Evolutionary conservation across 2,329 filamentous ascomycete genomes (phyloP).

Genomic region (Malbranchea cinnamomea): DNA sequence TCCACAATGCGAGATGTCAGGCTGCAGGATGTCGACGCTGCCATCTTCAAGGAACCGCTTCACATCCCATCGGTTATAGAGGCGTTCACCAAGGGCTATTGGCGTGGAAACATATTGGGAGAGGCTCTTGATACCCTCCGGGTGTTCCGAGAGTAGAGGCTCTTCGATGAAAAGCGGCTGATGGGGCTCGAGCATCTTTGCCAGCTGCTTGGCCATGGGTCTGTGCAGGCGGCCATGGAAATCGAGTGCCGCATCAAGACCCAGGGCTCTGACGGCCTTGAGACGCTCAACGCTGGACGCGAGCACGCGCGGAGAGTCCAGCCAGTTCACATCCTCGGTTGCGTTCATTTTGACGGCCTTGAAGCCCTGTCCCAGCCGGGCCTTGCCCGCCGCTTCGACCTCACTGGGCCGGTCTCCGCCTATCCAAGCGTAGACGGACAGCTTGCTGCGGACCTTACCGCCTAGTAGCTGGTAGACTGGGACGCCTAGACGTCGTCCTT

Average conservation of each 20-base stretch:
- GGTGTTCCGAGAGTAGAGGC: slow-evolving; percentile 54
- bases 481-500: slow-evolving; percentile 47
- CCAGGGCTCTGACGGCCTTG: slow-evolving; percentile 51
- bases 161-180: slow-evolving; percentile 64
- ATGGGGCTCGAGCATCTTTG: slow-evolving; percentile 50
- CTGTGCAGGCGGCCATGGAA: slow-evolving; percentile 66
- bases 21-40: slow-evolving; percentile 57
- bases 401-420: slow-evolving; percentile 57
- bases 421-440: slow-evolving; percentile 66
- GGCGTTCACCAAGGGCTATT: slow-evolving; percentile 57
- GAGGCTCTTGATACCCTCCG: slow-evolving; percentile 49
- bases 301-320: slow-evolving; percentile 54
- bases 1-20: slow-evolving; percentile 56
- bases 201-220: slow-evolving; percentile 68
- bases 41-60: slow-evolving; percentile 54
- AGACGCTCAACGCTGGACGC: slow-evolving; percentile 51
- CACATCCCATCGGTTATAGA: slow-evolving; percentile 60
- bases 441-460: slow-evolving; percentile 53
- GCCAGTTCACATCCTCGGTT: slow-evolving; percentile 60
- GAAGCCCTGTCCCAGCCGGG: slow-evolving; percentile 26
- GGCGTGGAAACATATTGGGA: slow-evolving; percentile 43
- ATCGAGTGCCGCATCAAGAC: slow-evolving; percentile 59
- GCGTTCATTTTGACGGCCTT: slow-evolving; percentile 59
- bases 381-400: slow-evolving; percentile 44
- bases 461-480: slow-evolving; percentile 61